Conservation (phyloP, 2,329 filamentous ascomycete genomes). For the Blastomyces gilchristii region DNA sequence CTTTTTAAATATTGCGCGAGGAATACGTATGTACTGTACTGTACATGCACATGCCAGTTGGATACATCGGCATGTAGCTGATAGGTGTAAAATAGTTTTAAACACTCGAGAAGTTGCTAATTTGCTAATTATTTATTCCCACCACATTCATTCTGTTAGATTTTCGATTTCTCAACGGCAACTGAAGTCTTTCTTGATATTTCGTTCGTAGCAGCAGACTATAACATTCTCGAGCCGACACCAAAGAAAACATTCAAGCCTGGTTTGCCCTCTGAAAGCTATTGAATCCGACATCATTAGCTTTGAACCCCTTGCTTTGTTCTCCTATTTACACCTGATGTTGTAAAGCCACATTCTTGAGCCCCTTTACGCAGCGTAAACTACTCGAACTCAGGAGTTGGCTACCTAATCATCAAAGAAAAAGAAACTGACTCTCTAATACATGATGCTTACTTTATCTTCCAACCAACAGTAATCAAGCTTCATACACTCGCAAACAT, state of each 20-base stretch:
- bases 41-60: neutral
- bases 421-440: too few relatives aligned
- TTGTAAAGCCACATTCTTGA: neutral
- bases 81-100: too few relatives aligned
- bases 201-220: neutral
- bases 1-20: neutral
- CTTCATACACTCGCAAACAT: neutral
- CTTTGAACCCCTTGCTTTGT: neutral
- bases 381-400: neutral
- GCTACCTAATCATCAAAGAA: neutral
- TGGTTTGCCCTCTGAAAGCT: neutral
- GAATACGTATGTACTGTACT: neutral
- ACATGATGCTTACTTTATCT: neutral
- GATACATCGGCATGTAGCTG: too few relatives aligned
- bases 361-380: neutral
- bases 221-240: neutral
- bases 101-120: neutral
- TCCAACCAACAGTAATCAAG: neutral
- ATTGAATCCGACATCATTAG: neutral
- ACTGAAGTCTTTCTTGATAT: neutral
- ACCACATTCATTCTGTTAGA: neutral
- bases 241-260: neutral
- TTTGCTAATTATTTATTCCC: neutral
- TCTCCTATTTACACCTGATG: neutral
- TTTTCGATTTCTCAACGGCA: neutral